These are phyloP conservation scores for Candida albicans DNA, from an alignment of 1,139 yeast species.

Conservation along the genomic window DNA sequence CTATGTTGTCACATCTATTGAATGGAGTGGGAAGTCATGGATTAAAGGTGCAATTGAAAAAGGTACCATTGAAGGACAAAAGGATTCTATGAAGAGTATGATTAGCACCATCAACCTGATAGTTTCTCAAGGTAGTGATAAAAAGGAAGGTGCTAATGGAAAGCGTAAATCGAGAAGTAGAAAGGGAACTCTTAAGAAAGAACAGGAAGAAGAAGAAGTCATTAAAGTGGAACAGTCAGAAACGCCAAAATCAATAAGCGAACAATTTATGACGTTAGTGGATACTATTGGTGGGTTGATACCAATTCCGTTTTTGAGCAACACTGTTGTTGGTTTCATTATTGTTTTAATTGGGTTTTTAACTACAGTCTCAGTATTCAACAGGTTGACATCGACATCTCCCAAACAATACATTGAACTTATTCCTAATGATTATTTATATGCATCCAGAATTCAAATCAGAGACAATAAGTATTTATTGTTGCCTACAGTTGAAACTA, in stretches of 20 bases:
- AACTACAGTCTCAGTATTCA: slow-evolving; percentile 8
- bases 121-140: slow-evolving; percentile 22
- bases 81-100: slow-evolving; percentile 61
- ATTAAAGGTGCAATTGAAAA: slow-evolving; percentile 88
- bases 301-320: slow-evolving; percentile 31
- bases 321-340: slow-evolving; percentile 26
- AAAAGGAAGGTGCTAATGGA: slow-evolving; percentile 13
- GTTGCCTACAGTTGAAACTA: slow-evolving; percentile 47
- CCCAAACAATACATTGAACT: slow-evolving; percentile 7
- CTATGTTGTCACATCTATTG: slow-evolving; percentile 63
- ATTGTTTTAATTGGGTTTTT: slow-evolving; percentile 19
- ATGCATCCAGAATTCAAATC: slow-evolving; percentile 24
- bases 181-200: slow-evolving; percentile 19
- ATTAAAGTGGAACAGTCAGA: slow-evolving; percentile 7
- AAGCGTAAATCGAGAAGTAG: slow-evolving; percentile 27
- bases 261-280: slow-evolving; percentile 26
- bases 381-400: slow-evolving; percentile 3
- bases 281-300: slow-evolving; percentile 30
- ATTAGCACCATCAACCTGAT: slow-evolving; percentile 57
- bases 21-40: slow-evolving; percentile 95
- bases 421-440: slow-evolving; percentile 12
- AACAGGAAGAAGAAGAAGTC: slow-evolving; percentile 15
- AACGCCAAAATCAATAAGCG: slow-evolving; percentile 14
- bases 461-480: slow-evolving; percentile 45
- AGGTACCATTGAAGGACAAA: slow-evolving; percentile 90